Evolutionary conservation across 1,284 basidiomycete species (phyloP).

Genomic region (Malassezia globosa): DNA sequence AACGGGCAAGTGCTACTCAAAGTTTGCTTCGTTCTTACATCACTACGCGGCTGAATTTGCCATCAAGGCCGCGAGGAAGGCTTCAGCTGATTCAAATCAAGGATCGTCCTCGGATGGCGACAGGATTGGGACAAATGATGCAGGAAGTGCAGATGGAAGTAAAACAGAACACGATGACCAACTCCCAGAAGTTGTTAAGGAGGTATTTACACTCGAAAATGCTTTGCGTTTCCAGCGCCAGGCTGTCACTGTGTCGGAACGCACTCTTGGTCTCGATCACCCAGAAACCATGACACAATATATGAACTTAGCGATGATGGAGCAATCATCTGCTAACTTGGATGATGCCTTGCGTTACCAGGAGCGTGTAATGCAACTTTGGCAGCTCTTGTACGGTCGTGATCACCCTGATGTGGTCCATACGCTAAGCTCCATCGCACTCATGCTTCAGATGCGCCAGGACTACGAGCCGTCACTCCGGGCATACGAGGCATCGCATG

Average conservation of each 20-base stretch:
- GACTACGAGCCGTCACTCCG: constrained; percentile 30
- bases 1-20: constrained; percentile 52
- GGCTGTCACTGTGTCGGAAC: constrained; percentile 54
- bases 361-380: constrained; percentile 52
- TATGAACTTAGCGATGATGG: constrained; percentile 54
- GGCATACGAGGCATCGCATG: constrained; percentile 34
- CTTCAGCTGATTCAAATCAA: constrained; percentile 19
- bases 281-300: constrained; percentile 53
- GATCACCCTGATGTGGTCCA: constrained; percentile 52
- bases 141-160: neutral
- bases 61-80: constrained; percentile 25
- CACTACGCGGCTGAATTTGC: constrained; percentile 24
- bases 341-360: constrained; percentile 50
- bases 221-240: constrained; percentile 53
- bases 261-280: constrained; percentile 53
- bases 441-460: constrained; percentile 35
- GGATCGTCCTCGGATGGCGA: no score
- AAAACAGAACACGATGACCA: constrained; percentile 9
- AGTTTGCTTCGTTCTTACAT: constrained; percentile 51
- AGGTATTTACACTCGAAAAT: constrained; percentile 48
- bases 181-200: constrained; percentile 29
- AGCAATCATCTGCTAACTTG: constrained; percentile 49
- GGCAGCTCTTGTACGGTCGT: constrained; percentile 52
- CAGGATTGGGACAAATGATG: no score
- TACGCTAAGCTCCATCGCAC: constrained; percentile 48